phyloP scores from a whole-genome alignment of 2,329 filamentous ascomycete genomes.

The Pestalotiopsis sp. region DNA sequence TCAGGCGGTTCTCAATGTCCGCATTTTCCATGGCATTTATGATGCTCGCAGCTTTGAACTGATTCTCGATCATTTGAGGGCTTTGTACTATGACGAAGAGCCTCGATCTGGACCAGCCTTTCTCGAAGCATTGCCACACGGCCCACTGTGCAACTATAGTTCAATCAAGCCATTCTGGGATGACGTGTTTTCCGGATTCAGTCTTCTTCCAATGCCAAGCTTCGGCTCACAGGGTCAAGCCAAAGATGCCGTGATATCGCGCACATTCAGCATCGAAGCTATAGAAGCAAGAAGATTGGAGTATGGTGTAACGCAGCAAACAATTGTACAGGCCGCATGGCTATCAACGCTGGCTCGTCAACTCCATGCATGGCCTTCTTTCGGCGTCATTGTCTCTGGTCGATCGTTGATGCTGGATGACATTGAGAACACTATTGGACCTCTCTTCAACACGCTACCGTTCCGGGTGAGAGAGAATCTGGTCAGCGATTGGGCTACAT shows the following conservation, averaged over 20 bases:
- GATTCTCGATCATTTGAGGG: slow-evolving; percentile 62
- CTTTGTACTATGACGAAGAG: slow-evolving; percentile 46
- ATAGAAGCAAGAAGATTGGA: slow-evolving; percentile 57
- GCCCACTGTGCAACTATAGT: slow-evolving; percentile 60
- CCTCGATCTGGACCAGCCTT: slow-evolving; percentile 55
- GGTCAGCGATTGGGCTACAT: slow-evolving; percentile 57
- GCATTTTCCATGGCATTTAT: slow-evolving; percentile 86
- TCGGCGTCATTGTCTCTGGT: slow-evolving; percentile 81
- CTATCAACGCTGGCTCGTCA: slow-evolving; percentile 60
- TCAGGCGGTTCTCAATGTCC: slow-evolving; percentile 53
- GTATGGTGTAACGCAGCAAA: slow-evolving; percentile 76
- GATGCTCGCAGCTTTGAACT: slow-evolving; percentile 79
- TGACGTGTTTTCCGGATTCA: slow-evolving; percentile 48
- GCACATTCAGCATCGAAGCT: slow-evolving; percentile 37
- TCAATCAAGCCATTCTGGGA: slow-evolving; percentile 67
- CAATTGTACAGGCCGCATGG: slow-evolving; percentile 78
- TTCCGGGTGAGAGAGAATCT: slow-evolving; percentile 55
- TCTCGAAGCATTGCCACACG: slow-evolving; percentile 66
- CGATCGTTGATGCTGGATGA: slow-evolving; percentile 69
- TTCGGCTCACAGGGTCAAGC: slow-evolving; percentile 17
- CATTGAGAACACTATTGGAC: slow-evolving; percentile 72
- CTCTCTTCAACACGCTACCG: slow-evolving; percentile 88
- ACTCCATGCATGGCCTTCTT: slow-evolving; percentile 49
- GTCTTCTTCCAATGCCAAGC: slow-evolving; percentile 23
- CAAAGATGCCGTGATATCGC: slow-evolving; percentile 24